These are phyloP conservation scores for Zizania latifolia DNA, from an alignment of 176 grass and related monocot species.

Conservation along the genomic window DNA sequence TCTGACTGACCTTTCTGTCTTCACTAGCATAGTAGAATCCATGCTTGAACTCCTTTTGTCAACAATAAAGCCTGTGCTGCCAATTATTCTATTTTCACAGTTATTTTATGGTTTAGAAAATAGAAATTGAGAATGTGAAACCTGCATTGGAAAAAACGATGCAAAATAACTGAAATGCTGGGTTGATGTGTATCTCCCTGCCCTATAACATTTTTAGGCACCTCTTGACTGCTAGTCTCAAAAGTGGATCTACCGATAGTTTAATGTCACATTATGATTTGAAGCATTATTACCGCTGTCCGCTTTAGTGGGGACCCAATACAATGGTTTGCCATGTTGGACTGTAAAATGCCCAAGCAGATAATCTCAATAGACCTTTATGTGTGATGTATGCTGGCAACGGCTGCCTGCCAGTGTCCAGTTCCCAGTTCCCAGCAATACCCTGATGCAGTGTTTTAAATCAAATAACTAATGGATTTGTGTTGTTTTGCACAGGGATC, in stretches of 20 bases:
- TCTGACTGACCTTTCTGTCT: background rate
- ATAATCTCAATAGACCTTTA: background rate
- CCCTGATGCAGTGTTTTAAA: background rate
- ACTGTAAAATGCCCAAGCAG: background rate
- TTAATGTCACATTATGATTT: background rate
- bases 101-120: too few relatives aligned
- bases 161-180: background rate
- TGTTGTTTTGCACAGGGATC: constrained; percentile 2
- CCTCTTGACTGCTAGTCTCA: background rate
- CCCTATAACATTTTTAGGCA: background rate
- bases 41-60: background rate
- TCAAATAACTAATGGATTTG: background rate
- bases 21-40: background rate
- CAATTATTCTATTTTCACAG: background rate
- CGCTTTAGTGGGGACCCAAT: too few relatives aligned
- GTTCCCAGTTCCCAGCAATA: background rate
- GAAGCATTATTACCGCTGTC: background rate
- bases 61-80: background rate
- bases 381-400: background rate
- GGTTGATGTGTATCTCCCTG: background rate
- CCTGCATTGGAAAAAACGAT: background rate
- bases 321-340: background rate
- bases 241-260: background rate
- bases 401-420: background rate
- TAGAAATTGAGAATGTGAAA: background rate